Base-by-base conservation (phyloP, 2,329 filamentous ascomycete species). In the Chalaropsis thielavioides region DNA sequence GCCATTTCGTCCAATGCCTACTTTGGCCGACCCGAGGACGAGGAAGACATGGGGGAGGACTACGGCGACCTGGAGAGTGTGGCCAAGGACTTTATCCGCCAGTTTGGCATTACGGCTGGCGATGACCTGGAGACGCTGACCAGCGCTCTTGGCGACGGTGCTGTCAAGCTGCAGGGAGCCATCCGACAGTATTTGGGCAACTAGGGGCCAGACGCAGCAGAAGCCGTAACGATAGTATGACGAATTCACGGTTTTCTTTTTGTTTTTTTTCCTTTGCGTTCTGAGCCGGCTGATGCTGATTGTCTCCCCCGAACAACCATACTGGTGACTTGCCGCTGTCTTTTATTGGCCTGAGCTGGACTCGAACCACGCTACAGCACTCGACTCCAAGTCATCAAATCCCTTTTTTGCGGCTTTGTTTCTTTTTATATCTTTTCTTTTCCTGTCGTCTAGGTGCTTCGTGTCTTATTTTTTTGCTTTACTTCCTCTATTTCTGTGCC, bases 1-100 rank as follows among this genome's bases (percentile, higher is more conserved):
- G 79, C 91, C 69, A 99, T 99, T 75, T 96, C 92, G 6, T 95
- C 90, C 66, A 99, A 97, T 75, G 90, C 90, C 64, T 99, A 97
- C 81, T 99, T 99, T 75, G 94, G 94, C 67, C 88, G 92, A 62
- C 87, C 90, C 1, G 94, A 99, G 73, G 88, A 92, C 27, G 65
- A 64, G 38, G 89, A 95, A 70, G 77, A 82, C 40, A 79, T 79
- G 65, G 73, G 75, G 1, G 89, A 92, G 68, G 90, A 90, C 54
- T 96, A 96, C 69, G 91, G 92, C 59, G 92, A 96, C 72, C 78
- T 99, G 67, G 94, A 99, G 77, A 82, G 79, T n/a, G 91, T 91
- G 0, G 94, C 94, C 67, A 96, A 94, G 78, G 94, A 99, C 75
- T 95, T 97, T 76, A 86, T 97, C 40, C 85, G 94, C 72, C 91